phyloP scores from a whole-genome alignment of 495 filamentous ascomycete genomes.

The Xylaria castorea region DNA sequence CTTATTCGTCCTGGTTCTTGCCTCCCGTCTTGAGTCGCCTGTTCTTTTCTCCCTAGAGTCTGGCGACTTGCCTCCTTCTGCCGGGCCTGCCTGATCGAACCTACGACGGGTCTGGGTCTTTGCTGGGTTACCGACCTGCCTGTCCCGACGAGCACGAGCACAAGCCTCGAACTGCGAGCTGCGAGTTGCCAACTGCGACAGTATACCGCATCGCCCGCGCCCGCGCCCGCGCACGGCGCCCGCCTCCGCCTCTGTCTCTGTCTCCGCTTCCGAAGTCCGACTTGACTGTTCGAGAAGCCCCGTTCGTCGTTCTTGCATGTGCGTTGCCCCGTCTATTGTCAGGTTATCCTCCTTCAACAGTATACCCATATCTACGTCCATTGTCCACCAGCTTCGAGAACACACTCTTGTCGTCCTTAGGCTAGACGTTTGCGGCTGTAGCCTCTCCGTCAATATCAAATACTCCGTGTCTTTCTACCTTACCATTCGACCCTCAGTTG shows the following conservation, averaged over 20 bases:
- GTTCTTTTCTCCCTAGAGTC: neutral
- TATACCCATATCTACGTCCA: neutral
- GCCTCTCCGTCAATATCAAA: neutral
- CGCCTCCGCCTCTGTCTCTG: neutral
- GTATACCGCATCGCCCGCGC: neutral
- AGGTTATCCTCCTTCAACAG: neutral
- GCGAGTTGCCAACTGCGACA: neutral
- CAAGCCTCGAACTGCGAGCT: neutral
- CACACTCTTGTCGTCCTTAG: neutral
- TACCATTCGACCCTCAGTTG: neutral
- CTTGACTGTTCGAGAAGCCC: neutral
- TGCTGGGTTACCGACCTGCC: neutral
- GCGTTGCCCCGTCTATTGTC: neutral
- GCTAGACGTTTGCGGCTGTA: neutral
- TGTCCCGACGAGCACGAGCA: conserved; percentile 3
- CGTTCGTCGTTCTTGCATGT: neutral
- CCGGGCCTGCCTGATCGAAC: neutral
- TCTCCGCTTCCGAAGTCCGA: neutral
- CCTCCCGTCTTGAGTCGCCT: neutral
- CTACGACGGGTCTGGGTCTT: neutral
- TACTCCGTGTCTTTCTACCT: neutral
- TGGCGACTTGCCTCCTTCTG: neutral
- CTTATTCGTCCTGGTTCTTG: neutral
- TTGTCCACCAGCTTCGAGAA: neutral
- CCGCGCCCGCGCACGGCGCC: neutral